phyloP scores from a whole-genome alignment of 495 filamentous ascomycete genomes.

The Gamarada debralockiae region DNA sequence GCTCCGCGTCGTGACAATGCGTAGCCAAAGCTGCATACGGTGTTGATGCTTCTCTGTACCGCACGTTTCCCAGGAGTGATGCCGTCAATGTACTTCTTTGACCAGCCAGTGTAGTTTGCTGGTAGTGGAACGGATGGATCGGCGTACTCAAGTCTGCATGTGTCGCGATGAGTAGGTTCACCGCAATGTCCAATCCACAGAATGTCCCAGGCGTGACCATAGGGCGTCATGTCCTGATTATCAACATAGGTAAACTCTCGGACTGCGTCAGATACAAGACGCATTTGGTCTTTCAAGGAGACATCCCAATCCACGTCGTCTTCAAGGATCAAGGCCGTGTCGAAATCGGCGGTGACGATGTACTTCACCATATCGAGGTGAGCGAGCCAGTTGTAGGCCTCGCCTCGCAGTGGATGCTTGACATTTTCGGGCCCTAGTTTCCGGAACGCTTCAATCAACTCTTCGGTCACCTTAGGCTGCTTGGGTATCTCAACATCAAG shows the following conservation, averaged over 20 bases:
- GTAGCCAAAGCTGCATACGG: conserved; percentile 44
- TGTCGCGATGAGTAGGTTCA: conserved; percentile 18
- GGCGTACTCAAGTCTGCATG: not conserved
- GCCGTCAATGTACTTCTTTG: conserved; percentile 16
- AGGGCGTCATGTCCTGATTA: conserved; percentile 17
- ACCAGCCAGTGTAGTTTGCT: conserved; percentile 13
- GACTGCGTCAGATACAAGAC: conserved; percentile 13
- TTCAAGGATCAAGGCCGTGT: conserved; percentile 42
- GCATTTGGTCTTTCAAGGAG: conserved; percentile 27
- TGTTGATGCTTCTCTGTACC: conserved; percentile 32
- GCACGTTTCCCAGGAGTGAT: conserved; percentile 25
- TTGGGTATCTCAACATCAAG: conserved; percentile 21
- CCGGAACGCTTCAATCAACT: conserved; percentile 20
- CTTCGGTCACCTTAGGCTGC: conserved; percentile 14
- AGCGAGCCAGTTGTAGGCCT: conserved; percentile 25
- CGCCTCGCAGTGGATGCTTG: not conserved
- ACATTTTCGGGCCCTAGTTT: conserved; percentile 7
- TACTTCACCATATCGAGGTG: conserved; percentile 33
- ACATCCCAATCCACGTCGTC: conserved; percentile 46
- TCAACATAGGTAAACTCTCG: conserved; percentile 12
- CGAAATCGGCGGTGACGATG: conserved; percentile 34
- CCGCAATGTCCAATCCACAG: conserved; percentile 40
- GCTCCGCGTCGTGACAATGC: too few species aligned
- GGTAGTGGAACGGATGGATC: not conserved
- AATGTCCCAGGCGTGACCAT: conserved; percentile 35